A percentile compares a stretch with the other conserved stretches of the same genome.
phyloP scores from a whole-genome alignment of 2,329 filamentous ascomycete genomes.

The Colletotrichum echinochloae region DNA sequence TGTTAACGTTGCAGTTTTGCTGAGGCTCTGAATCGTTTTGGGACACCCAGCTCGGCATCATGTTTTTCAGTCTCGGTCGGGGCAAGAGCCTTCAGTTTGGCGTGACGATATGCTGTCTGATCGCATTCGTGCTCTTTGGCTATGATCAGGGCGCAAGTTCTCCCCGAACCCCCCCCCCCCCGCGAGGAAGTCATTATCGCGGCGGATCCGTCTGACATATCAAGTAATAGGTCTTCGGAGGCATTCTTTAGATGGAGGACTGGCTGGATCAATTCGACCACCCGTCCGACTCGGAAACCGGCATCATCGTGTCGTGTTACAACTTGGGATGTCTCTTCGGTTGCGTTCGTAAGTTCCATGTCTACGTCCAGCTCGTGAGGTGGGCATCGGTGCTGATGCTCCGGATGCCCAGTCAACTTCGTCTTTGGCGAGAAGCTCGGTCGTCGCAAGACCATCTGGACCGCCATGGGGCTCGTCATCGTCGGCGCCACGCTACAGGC shows the following conservation, averaged over 20 bases:
- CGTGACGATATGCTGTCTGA: slow-evolving; percentile 23
- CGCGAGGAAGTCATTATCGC: fast-evolving
- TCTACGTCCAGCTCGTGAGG: fast-evolving
- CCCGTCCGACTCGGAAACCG: slow-evolving; percentile 46
- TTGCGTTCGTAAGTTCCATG: slow-evolving; percentile 43
- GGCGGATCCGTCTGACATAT: background rate
- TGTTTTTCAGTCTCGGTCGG: slow-evolving; percentile 24
- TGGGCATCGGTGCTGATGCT: background rate
- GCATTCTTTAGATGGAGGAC: slow-evolving; percentile 59
- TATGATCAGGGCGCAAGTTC: slow-evolving; percentile 58
- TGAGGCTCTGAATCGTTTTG: too few relatives aligned
- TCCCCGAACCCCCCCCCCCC: too few relatives aligned
- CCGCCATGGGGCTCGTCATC: slow-evolving; percentile 49
- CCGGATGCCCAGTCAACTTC: slow-evolving; percentile 41
- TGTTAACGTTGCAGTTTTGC: background rate
- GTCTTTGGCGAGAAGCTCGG: slow-evolving; percentile 50
- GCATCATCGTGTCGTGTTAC: slow-evolving; percentile 50
- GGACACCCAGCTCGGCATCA: background rate
- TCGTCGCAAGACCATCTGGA: slow-evolving; percentile 48
- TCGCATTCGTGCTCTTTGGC: slow-evolving; percentile 51
- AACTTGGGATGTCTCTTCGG: slow-evolving; percentile 58
- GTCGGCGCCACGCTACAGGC: slow-evolving; percentile 52
- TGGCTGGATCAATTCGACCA: slow-evolving; percentile 50
- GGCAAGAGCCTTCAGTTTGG: slow-evolving; percentile 28
- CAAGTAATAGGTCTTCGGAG: slow-evolving; percentile 55